Percentiles rank a stretch among this genome's conserved stretches.
Conservation (phyloP, 1,284 basidiomycete species). For the Cryptococcus hybrid region DNA sequence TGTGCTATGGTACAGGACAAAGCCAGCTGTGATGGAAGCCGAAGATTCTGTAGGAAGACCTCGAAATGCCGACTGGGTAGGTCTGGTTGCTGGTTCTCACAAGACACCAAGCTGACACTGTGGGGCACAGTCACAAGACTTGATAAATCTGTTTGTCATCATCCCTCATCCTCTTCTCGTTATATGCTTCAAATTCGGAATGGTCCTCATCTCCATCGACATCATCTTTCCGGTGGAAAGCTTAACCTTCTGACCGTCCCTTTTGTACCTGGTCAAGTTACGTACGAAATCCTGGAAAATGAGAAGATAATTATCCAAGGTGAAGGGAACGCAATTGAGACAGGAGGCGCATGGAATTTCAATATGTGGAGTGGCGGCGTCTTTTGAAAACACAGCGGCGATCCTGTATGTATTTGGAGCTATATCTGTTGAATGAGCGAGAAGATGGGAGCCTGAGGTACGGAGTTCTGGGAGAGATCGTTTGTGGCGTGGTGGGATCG, state of each 20-base stretch:
- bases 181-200: slow-evolving; percentile 20
- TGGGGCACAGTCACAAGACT: slow-evolving; percentile 39
- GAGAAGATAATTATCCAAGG: slow-evolving; percentile 22
- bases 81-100: slow-evolving; percentile 42
- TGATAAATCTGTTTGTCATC: slow-evolving; percentile 40
- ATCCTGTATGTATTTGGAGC: too few relatives aligned
- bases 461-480: too few relatives aligned
- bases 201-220: slow-evolving; percentile 7
- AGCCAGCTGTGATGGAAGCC: slow-evolving; percentile 19
- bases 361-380: slow-evolving; percentile 47
- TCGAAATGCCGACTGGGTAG: slow-evolving; percentile 40
- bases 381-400: slow-evolving; percentile 10
- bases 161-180: slow-evolving; percentile 13
- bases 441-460: too few relatives aligned
- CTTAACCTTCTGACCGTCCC: slow-evolving; percentile 27
- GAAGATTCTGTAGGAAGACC: slow-evolving; percentile 37
- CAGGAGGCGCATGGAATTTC: slow-evolving; percentile 39
- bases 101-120: too few relatives aligned
- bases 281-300: slow-evolving; percentile 21
- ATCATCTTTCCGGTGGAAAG: slow-evolving; percentile 10
- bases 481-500: too few relatives aligned
- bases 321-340: slow-evolving; percentile 25
- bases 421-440: not conserved
- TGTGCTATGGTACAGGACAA: slow-evolving; percentile 44
- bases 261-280: slow-evolving; percentile 38